Percentiles rank a stretch among this genome's conserved stretches.
phyloP scores from a whole-genome alignment of 2,329 filamentous ascomycete species.

The Zasmidium angulare region DNA sequence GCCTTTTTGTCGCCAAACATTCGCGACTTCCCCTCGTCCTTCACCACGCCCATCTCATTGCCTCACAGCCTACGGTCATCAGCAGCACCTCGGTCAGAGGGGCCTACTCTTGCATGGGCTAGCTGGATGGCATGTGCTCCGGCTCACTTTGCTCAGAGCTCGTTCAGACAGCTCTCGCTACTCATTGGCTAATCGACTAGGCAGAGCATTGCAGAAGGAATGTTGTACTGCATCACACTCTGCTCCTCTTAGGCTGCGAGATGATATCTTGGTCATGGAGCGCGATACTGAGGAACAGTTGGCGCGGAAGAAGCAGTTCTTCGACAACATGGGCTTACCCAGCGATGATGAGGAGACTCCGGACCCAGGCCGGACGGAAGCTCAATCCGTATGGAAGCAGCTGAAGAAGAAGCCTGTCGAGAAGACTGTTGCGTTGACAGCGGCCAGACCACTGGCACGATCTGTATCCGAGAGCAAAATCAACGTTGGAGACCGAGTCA shows the following conservation, averaged over 20 bases:
- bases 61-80: neutral
- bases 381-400: slow-evolving; percentile 18
- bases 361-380: slow-evolving; percentile 24
- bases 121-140: neutral
- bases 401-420: slow-evolving; percentile 6
- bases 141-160: neutral
- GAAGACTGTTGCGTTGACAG: neutral
- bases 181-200: neutral
- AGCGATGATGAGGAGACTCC: slow-evolving; percentile 23
- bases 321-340: slow-evolving; percentile 22
- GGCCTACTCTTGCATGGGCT: neutral
- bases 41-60: neutral
- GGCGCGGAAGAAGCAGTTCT: slow-evolving; percentile 23
- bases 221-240: neutral
- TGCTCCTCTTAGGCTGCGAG: neutral
- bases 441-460: slow-evolving; percentile 18
- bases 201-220: neutral
- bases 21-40: neutral
- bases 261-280: neutral
- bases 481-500: neutral
- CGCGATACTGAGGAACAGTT: neutral
- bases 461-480: slow-evolving; percentile 27
- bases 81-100: no score
- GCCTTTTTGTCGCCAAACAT: neutral
- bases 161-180: neutral